A percentile compares a stretch with the other conserved stretches of the same genome.
Evolutionary conservation across 2,329 filamentous ascomycete genomes (phyloP).

Genomic region (Graphilbum sp.): DNA sequence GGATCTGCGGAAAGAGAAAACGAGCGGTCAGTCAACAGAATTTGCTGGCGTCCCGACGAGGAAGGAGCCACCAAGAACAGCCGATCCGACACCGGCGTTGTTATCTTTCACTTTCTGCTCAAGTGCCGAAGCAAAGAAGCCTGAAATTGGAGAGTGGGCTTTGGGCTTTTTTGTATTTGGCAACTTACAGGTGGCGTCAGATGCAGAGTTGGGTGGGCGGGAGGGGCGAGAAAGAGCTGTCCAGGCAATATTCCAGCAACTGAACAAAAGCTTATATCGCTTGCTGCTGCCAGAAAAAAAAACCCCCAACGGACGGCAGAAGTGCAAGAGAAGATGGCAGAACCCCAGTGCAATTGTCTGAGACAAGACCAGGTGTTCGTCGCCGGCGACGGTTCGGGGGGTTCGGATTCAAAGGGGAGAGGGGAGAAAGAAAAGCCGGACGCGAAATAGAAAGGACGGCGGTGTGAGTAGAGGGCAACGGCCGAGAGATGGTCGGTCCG

Average conservation of each 20-base stretch:
- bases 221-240: slow-evolving; percentile 3
- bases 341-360: slow-evolving; percentile 11
- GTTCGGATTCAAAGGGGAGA: neutral
- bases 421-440: neutral
- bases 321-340: neutral
- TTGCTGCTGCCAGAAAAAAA: no score
- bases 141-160: neutral
- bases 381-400: slow-evolving; percentile 6
- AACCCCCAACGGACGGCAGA: neutral
- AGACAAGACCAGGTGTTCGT: slow-evolving; percentile 11
- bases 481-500: no score
- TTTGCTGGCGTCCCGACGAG: no score
- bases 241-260: slow-evolving; percentile 18
- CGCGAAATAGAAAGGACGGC: neutral
- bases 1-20: neutral
- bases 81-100: no score
- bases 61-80: no score
- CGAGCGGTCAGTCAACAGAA: neutral
- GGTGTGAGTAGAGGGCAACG: no score
- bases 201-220: no score
- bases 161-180: no score
- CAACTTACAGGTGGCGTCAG: neutral
- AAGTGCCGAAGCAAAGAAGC: neutral
- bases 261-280: slow-evolving; percentile 4
- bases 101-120: no score